Evolutionary conservation across 257 asterid genomes (phyloP).

Genomic region (Solanum chiquidenum): DNA sequence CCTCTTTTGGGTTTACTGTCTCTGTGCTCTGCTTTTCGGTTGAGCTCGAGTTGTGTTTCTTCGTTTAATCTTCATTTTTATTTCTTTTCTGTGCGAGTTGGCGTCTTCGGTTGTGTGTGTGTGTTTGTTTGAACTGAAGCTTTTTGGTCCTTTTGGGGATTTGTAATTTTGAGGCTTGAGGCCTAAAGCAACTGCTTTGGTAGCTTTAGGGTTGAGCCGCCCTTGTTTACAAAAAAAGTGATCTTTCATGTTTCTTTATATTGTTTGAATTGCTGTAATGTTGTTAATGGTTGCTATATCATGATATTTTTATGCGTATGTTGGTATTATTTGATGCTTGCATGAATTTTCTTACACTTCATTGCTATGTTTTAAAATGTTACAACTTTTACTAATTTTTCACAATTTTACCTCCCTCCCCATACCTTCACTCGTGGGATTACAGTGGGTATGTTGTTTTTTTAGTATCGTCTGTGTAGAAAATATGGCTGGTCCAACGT

Average conservation of each 20-base stretch:
- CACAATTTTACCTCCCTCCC: not conserved
- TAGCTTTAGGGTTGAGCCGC: not conserved
- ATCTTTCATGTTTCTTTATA: not conserved
- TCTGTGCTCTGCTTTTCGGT: not conserved
- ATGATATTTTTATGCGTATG: not conserved
- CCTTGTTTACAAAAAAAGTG: not conserved
- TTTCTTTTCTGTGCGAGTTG: not conserved
- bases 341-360: not conserved
- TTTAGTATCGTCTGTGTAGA: not conserved
- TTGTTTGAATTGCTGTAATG: not conserved
- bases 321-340: not conserved
- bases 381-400: not conserved
- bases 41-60: not conserved
- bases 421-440: not conserved
- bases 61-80: not conserved
- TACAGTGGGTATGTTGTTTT: not conserved
- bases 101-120: not conserved
- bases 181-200: not conserved
- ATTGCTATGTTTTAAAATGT: not conserved
- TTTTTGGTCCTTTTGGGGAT: not conserved
- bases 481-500: no score
- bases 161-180: not conserved
- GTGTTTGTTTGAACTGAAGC: not conserved
- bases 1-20: not conserved
- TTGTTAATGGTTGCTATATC: not conserved